Evolutionary conservation across 2,329 filamentous ascomycete genomes (phyloP).

Genomic region (Trichoderma endophyticum): DNA sequence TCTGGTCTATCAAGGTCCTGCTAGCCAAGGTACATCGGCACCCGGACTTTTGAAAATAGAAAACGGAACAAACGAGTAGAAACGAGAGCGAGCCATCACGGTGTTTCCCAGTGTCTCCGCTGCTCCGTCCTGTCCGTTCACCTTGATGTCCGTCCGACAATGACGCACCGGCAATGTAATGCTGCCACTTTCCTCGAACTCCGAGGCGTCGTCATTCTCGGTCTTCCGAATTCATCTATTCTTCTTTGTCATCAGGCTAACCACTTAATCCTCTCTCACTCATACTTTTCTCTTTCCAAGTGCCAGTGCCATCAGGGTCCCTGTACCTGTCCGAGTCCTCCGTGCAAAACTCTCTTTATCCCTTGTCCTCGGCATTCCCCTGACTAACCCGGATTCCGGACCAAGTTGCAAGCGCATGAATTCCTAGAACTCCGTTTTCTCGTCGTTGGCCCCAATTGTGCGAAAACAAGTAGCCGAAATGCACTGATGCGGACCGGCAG

Average conservation of each 20-base stretch:
- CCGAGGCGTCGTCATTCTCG: neutral
- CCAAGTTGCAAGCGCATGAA: neutral
- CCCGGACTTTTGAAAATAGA: neutral
- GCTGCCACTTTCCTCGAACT: neutral
- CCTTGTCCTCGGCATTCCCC: neutral
- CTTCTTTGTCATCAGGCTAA: neutral
- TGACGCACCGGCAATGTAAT: neutral
- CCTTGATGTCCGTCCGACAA: conserved; percentile 6
- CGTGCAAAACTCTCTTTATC: neutral
- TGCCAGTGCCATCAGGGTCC: neutral
- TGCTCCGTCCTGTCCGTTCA: neutral
- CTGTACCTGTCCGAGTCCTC: neutral
- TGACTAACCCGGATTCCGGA: neutral
- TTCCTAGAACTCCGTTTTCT: neutral
- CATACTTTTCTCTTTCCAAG: neutral
- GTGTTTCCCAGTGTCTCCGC: neutral
- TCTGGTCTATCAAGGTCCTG: neutral
- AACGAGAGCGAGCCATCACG: neutral
- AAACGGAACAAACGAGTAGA: neutral
- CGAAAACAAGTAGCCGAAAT: neutral
- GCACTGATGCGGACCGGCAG: neutral
- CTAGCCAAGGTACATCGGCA: neutral
- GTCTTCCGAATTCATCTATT: neutral
- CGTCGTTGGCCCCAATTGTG: neutral
- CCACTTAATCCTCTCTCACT: neutral